Percentiles rank a stretch among this genome's conserved stretches.
These are phyloP conservation scores for Zymoseptoria crescenta DNA, from an alignment of 2,329 filamentous ascomycete genomes.

Conservation along the genomic window DNA sequence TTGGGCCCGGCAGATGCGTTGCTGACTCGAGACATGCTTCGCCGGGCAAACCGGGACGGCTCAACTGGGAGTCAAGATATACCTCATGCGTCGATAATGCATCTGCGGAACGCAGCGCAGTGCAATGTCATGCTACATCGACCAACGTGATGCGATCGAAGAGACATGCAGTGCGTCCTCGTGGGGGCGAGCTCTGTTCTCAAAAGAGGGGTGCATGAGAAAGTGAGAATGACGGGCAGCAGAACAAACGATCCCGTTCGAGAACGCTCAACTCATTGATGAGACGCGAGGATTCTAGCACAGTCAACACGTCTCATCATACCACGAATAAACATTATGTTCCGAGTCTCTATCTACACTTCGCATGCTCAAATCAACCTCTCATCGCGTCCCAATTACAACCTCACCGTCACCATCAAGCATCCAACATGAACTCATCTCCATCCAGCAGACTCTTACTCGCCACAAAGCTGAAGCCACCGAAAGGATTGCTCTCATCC, in stretches of 20 bases:
- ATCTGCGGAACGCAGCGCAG: too few species aligned
- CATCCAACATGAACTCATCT: slow-evolving; percentile 28
- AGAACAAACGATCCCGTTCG: too few species aligned
- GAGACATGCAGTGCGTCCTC: neutral
- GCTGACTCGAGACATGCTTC: neutral
- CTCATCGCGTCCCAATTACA: too few species aligned
- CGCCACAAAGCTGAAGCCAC: slow-evolving; percentile 48
- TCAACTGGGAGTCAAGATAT: too few species aligned
- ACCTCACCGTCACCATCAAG: slow-evolving; percentile 24
- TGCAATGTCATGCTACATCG: neutral
- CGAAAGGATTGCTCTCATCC: slow-evolving; percentile 41
- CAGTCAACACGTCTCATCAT: too few species aligned
- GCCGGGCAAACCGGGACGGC: neutral
- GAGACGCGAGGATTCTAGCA: too few species aligned
- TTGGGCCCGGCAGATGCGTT: neutral
- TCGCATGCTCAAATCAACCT: neutral
- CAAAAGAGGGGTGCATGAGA: neutral
- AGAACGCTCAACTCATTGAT: too few species aligned
- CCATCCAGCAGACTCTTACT: slow-evolving; percentile 43
- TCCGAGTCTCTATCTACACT: neutral
- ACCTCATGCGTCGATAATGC: too few species aligned
- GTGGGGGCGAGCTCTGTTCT: too few species aligned
- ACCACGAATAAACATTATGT: neutral
- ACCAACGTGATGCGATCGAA: neutral
- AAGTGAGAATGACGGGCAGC: too few species aligned